Conservation (phyloP, 1,284 basidiomycete genomes). For the Ustilago crameri region DNA sequence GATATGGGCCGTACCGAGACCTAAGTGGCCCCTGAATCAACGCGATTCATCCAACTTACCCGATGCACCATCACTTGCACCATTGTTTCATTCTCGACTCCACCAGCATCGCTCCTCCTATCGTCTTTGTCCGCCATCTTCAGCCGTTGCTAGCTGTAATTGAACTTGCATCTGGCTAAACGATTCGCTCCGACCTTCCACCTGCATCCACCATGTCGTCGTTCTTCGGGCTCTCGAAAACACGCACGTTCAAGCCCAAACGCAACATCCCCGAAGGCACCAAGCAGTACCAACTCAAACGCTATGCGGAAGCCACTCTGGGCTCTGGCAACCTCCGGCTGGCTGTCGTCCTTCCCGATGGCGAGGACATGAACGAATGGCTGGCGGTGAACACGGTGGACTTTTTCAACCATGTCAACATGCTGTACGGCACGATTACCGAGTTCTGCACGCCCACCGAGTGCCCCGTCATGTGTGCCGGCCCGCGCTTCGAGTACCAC, state of each 20-base stretch:
- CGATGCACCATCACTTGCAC: too few species aligned
- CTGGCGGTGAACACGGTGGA: conserved; percentile 68
- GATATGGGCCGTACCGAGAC: not conserved
- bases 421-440: conserved; percentile 67
- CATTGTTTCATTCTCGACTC: not conserved
- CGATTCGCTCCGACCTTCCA: not conserved
- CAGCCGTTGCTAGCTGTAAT: not conserved
- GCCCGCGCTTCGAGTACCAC: conserved; percentile 94
- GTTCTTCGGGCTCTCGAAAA: conserved; percentile 72
- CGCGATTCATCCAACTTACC: too few species aligned
- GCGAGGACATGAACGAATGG: conserved; percentile 67
- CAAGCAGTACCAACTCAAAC: conserved; percentile 94
- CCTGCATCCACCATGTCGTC: conserved; percentile 49
- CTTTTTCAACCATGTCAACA: conserved; percentile 68
- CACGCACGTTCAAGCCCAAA: conserved; percentile 93
- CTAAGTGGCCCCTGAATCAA: too few species aligned
- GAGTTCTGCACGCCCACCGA: conserved; percentile 66
- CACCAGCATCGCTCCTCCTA: too few species aligned
- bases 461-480: conserved; percentile 99
- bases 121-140: not conserved
- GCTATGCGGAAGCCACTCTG: conserved; percentile 95
- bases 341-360: conserved; percentile 65
- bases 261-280: conserved; percentile 95
- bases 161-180: not conserved
- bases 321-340: conserved; percentile 71